A percentile compares a stretch with the other conserved stretches of the same genome.
Conservation (phyloP, 805 yeast genomes). For the Tanozyma kutaoensis region DNA sequence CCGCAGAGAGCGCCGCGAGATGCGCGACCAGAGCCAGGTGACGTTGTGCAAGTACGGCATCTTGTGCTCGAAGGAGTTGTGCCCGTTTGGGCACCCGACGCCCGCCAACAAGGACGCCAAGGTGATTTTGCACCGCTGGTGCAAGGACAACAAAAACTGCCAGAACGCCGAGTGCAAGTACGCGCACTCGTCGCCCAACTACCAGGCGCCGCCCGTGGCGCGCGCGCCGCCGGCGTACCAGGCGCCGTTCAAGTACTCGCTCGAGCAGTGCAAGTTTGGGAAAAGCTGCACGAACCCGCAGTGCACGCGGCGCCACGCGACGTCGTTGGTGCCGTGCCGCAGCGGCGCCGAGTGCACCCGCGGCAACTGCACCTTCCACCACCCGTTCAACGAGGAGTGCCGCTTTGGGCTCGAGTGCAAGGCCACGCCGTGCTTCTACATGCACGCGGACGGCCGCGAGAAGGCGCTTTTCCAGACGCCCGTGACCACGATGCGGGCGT, state of each 20-base stretch:
- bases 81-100: constrained; percentile 89
- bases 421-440: constrained; percentile 56
- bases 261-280: constrained; percentile 80
- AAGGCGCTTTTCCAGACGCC: constrained; percentile 9
- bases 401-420: constrained; percentile 68
- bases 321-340: constrained; percentile 61
- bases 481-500: constrained; percentile 41
- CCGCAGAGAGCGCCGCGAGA: constrained; percentile 33
- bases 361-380: constrained; percentile 71
- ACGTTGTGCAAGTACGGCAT: constrained; percentile 64
- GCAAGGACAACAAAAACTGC: constrained; percentile 59
- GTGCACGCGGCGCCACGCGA: constrained; percentile 81
- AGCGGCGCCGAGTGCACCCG: constrained; percentile 70
- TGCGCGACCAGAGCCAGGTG: constrained; percentile 21
- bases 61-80: constrained; percentile 60
- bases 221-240: constrained; percentile 3
- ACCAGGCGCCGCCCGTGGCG: constrained; percentile 15
- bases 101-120: constrained; percentile 68
- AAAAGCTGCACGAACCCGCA: constrained; percentile 59
- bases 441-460: constrained; percentile 70
- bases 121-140: constrained; percentile 62
- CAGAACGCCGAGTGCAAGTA: constrained; percentile 45
- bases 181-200: constrained; percentile 73
- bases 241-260: constrained; percentile 9
- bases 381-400: constrained; percentile 70